Conservation (phyloP, 2,329 filamentous ascomycete genomes). For the Ophioceras dolichostomum region DNA sequence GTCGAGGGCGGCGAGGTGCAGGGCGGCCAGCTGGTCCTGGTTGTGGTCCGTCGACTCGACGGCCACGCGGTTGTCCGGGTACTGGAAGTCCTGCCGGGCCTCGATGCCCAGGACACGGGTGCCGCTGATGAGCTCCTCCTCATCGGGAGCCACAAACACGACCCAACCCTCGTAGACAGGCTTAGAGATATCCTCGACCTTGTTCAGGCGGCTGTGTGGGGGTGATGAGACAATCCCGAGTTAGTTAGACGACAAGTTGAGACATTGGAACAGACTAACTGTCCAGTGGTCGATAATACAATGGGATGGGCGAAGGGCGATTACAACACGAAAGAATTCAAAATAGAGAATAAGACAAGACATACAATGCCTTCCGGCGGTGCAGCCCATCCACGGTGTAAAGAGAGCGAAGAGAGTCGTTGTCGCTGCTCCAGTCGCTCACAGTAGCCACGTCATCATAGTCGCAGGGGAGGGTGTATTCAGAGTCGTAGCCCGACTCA, state of each 20-base stretch:
- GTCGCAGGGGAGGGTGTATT: not conserved
- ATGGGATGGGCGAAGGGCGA: no score
- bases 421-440: not conserved
- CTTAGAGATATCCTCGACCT: slow-evolving; percentile 7
- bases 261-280: no score
- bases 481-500: not conserved
- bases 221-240: not conserved
- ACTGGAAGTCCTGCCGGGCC: slow-evolving; percentile 3
- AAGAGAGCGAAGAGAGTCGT: not conserved
- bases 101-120: slow-evolving; percentile 9
- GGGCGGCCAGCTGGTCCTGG: slow-evolving; percentile 12
- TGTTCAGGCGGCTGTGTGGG: slow-evolving; percentile 8
- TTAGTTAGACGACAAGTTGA: not conserved
- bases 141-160: slow-evolving; percentile 7
- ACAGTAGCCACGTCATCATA: not conserved
- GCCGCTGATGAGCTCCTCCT: slow-evolving; percentile 3
- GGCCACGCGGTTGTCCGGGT: slow-evolving; percentile 2
- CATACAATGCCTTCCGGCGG: no score
- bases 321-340: no score
- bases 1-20: slow-evolving; percentile 10
- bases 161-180: slow-evolving; percentile 16
- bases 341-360: no score
- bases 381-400: no score
- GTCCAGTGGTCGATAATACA: no score
- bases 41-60: slow-evolving; percentile 5